Percentiles rank a stretch among this genome's conserved stretches.
phyloP scores from a whole-genome alignment of 176 grass and related monocot species.

The Musa acuminata region DNA sequence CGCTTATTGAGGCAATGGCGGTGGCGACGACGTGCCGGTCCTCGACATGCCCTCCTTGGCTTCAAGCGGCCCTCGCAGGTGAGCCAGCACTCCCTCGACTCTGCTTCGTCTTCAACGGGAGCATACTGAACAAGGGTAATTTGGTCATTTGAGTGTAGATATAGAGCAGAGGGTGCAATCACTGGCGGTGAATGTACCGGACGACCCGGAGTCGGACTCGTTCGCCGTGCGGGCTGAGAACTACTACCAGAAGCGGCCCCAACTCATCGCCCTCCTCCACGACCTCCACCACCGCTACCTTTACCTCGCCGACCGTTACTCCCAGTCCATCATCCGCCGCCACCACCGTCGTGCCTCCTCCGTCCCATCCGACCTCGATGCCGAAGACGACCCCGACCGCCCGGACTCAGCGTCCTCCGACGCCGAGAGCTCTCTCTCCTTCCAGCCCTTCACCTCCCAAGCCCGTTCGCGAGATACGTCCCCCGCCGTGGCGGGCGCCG shows the following conservation, averaged over 20 bases:
- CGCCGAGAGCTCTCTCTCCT: constrained; percentile 73
- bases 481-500: background rate
- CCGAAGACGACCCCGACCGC: constrained; percentile 12
- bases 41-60: constrained; percentile 47
- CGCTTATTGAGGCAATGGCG: background rate
- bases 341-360: background rate
- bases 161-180: constrained; percentile 64
- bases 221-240: constrained; percentile 66
- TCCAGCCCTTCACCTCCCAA: constrained; percentile 19
- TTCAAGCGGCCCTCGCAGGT: constrained; percentile 60
- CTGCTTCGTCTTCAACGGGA: background rate
- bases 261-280: constrained; percentile 62
- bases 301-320: constrained; percentile 81
- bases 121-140: background rate
- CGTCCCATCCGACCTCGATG: constrained; percentile 11
- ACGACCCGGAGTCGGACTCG: constrained; percentile 47
- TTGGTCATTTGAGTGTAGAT: constrained; percentile 25
- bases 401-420: constrained; percentile 45
- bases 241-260: constrained; percentile 74
- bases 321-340: constrained; percentile 31
- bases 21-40: background rate
- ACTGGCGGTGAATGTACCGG: constrained; percentile 40
- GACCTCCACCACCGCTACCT: constrained; percentile 85
- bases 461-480: background rate
- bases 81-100: background rate